Evolutionary conservation across 2,329 filamentous ascomycete species (phyloP), one percentile per base, ranked within the genome.

Genomic region (Colletotrichum somersetense): DNA sequence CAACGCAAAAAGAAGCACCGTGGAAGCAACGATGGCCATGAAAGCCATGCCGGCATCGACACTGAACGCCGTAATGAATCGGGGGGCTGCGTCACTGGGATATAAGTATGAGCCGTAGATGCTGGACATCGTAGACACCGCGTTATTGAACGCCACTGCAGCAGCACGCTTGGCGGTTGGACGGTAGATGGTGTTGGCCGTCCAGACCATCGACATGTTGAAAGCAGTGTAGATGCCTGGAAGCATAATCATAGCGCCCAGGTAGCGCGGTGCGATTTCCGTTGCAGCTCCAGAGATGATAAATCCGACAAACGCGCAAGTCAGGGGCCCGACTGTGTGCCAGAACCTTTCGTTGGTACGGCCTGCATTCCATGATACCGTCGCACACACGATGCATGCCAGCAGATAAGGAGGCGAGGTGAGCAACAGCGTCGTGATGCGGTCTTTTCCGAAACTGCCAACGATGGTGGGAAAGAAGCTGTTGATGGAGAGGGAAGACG

Each of bases 341-440:
- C 66, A 74, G 42, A 67, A 74, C 10, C 74, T 42, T 35, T 75
- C 73, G 1, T 62, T 20, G n/a, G 61, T 58, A 1, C 72, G 72
- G 30, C 71, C 74, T 1, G 74, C 67, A 16, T 59, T 62, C 71
- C 71, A 75, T 10, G 75, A 62, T 1, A 68, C 56, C 18, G 16
- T 62, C 0, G 61, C 61, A 20, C 69, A 82, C 8, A 80, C 78
- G 20, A 78, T 77, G 20, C 81, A 83, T 0, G 84, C 83, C 42
- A 83, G 75, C 1, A 83, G 74, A 66, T 84, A 85, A 0, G 84
- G 84, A 0, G 84, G 84, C 42, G 80, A 80, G 5, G 83, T 85
- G 6, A 86, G 80, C 0, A 83, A 81, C 2, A 86, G 78, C 1
- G 84, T 85, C 40, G 85, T 81, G 1, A 80, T 85, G 5, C 64